Conservation (phyloP, 1,284 basidiomycete species). For the Waitea zeae region DNA sequence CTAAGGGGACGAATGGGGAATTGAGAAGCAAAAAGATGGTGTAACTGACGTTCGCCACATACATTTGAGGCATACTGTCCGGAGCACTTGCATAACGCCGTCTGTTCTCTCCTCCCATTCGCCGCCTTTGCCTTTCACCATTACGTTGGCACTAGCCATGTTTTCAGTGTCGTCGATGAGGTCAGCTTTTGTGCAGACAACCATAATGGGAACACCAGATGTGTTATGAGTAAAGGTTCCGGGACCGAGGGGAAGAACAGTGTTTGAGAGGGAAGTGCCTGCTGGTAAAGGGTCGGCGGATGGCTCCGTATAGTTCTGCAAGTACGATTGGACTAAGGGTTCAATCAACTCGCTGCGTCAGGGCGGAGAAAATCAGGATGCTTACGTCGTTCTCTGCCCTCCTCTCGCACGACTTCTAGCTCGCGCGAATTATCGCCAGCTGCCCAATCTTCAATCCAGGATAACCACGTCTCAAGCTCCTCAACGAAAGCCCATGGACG, state of each 20-base stretch:
- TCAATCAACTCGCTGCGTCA: background rate
- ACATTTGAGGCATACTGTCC: constrained; percentile 89
- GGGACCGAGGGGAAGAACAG: constrained; percentile 59
- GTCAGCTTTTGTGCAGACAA: constrained; percentile 87
- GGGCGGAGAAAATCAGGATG: constrained; percentile 8
- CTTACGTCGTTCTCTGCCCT: constrained; percentile 72
- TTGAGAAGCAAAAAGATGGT: background rate
- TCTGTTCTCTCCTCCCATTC: constrained; percentile 95
- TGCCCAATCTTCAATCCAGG: constrained; percentile 71
- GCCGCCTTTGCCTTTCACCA: constrained; percentile 73
- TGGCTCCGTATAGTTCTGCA: constrained; percentile 78
- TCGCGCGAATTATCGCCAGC: constrained; percentile 44
- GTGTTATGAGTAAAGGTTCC: constrained; percentile 71
- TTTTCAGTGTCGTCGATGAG: constrained; percentile 54
- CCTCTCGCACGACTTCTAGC: constrained; percentile 52
- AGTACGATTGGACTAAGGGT: constrained; percentile 20
- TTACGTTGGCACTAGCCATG: constrained; percentile 53
- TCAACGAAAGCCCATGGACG: constrained; percentile 81
- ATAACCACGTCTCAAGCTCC: constrained; percentile 78
- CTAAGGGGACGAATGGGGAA: constrained; percentile 21
- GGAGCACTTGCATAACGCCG: constrained; percentile 85
- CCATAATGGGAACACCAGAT: constrained; percentile 75
- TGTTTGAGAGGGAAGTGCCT: constrained; percentile 38
- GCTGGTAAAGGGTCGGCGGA: constrained; percentile 41
- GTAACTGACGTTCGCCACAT: constrained; percentile 21